Conservation (phyloP, 1,139 yeast species). For the Blastobotrys petasosporus region DNA sequence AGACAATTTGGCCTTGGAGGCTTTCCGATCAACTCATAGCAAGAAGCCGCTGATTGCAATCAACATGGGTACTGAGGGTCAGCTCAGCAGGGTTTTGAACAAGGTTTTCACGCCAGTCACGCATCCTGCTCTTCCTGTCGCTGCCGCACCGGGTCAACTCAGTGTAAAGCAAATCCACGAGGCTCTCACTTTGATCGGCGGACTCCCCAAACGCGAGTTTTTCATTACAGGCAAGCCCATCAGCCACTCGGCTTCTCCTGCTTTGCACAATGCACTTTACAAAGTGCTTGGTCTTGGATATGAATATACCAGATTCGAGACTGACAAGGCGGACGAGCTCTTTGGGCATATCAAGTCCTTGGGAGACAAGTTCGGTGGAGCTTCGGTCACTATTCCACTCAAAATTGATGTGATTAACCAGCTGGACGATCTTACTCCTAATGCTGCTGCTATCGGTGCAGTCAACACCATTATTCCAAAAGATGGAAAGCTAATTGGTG, state of each 20-base stretch:
- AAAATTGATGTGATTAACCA: conserved; percentile 71
- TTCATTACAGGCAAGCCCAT: conserved; percentile 82
- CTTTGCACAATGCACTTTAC: conserved; percentile 74
- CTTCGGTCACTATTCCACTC: conserved; percentile 86
- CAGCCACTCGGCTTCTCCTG: conserved; percentile 82
- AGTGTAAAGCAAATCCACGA: conserved; percentile 50
- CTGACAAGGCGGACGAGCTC: conserved; percentile 51
- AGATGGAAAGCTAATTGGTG: conserved; percentile 60
- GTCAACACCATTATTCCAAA: conserved; percentile 70
- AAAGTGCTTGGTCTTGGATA: conserved; percentile 72
- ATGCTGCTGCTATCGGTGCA: conserved; percentile 82
- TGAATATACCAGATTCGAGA: conserved; percentile 60
- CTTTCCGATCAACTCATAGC: conserved; percentile 47
- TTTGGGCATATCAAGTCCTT: conserved; percentile 44
- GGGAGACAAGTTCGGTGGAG: conserved; percentile 67
- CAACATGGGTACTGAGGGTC: conserved; percentile 74
- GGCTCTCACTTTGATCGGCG: conserved; percentile 59
- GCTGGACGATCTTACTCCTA: conserved; percentile 51
- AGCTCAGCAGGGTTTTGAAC: conserved; percentile 73
- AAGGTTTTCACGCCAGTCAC: conserved; percentile 77
- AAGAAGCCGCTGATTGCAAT: conserved; percentile 70
- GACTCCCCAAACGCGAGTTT: conserved; percentile 49
- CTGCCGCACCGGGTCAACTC: conserved; percentile 77
- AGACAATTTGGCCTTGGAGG: conserved; percentile 68
- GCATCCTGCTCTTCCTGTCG: conserved; percentile 53